A percentile compares a stretch with the other conserved stretches of the same genome.
Evolutionary conservation across 768 basidiomycete species (phyloP).

Genomic region (Xerocomellus amylosporus): DNA sequence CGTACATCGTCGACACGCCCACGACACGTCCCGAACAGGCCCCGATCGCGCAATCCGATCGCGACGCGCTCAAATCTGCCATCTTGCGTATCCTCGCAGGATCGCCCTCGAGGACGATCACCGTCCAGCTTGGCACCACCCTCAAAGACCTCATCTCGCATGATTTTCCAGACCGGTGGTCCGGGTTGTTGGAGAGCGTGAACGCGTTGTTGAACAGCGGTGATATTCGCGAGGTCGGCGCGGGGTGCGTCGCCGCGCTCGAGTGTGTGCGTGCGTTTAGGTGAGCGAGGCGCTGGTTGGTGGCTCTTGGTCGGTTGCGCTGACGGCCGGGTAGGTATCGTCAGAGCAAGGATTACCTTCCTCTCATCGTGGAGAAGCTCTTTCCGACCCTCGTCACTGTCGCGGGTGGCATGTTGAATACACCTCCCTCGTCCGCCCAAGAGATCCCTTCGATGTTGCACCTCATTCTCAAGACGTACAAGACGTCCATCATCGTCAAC

Average conservation of each 20-base stretch:
- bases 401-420: slow-evolving; percentile 63
- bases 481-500: slow-evolving; percentile 72
- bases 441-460: slow-evolving; percentile 85
- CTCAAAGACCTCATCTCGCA: slow-evolving; percentile 70
- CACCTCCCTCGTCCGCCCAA: slow-evolving; percentile 55
- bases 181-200: slow-evolving; percentile 62
- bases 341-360: slow-evolving; percentile 57
- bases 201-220: slow-evolving; percentile 60
- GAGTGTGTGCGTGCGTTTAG: slow-evolving; percentile 68
- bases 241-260: slow-evolving; percentile 73
- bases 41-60: slow-evolving; percentile 65
- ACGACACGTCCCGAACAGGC: slow-evolving; percentile 55
- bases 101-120: slow-evolving; percentile 64
- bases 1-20: slow-evolving; percentile 52
- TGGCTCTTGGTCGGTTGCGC: slow-evolving; percentile 16
- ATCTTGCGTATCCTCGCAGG: slow-evolving; percentile 69
- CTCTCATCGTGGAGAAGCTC: slow-evolving; percentile 54
- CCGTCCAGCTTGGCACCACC: slow-evolving; percentile 69
- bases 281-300: slow-evolving; percentile 9
- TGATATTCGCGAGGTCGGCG: slow-evolving; percentile 71
- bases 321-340: slow-evolving; percentile 61
- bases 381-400: slow-evolving; percentile 79
- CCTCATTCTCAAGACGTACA: slow-evolving; percentile 85
- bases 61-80: slow-evolving; percentile 64
- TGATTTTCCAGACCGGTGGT: slow-evolving; percentile 82